Evolutionary conservation across 1,284 basidiomycete genomes (phyloP).

Genomic region (Sanghuangporus baumii): DNA sequence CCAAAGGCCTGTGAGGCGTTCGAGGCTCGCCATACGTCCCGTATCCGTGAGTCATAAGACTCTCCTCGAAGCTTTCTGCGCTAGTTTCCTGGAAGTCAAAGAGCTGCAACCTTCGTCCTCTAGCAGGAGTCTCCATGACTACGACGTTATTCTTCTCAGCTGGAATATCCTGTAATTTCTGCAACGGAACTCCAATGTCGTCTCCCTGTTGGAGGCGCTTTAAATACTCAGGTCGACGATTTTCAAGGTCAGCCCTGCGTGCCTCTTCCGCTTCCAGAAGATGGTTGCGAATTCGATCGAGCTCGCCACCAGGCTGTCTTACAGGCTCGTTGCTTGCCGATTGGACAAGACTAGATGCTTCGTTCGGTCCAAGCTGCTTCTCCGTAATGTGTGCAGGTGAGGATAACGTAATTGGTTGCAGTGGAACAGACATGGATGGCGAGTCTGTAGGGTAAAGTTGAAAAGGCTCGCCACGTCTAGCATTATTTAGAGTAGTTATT

Average conservation of each 20-base stretch:
- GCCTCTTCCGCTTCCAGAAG: conserved; percentile 43
- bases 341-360: conserved; percentile 2
- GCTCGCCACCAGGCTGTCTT: conserved; percentile 41
- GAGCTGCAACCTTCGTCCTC: conserved; percentile 61
- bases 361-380: neutral
- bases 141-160: conserved; percentile 37
- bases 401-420: neutral
- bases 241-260: conserved; percentile 48
- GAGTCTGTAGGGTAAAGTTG: neutral
- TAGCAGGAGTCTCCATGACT: conserved; percentile 59
- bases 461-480: neutral
- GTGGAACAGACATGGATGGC: neutral
- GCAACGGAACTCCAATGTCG: conserved; percentile 31
- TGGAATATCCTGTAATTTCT: conserved; percentile 28
- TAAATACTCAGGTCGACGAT: conserved; percentile 61
- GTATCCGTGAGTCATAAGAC: conserved; percentile 71
- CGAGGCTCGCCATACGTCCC: conserved; percentile 35
- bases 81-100: conserved; percentile 64
- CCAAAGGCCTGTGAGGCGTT: conserved; percentile 22
- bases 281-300: conserved; percentile 51
- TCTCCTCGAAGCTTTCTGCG: conserved; percentile 77
- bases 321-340: conserved; percentile 15
- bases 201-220: conserved; percentile 48
- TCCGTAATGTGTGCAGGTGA: conserved; percentile 7
- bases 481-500: no score